Conservation (phyloP, 1,284 basidiomycete genomes). For the Crepidotus sp. region DNA sequence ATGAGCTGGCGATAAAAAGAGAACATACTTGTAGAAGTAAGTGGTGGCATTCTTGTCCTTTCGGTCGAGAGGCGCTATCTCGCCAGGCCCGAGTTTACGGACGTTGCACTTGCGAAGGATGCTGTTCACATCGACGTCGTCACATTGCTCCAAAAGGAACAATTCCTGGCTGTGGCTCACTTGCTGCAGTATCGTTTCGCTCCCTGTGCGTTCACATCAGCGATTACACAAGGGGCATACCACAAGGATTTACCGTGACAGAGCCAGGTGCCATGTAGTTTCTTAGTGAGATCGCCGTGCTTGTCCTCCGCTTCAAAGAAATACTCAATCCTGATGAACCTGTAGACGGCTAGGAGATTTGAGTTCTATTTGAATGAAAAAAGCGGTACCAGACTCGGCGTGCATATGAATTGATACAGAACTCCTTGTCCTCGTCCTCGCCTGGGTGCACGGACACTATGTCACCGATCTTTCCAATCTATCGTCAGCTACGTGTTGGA, state of each 20-base stretch:
- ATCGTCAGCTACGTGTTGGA: neutral
- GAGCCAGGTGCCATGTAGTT: slow-evolving; percentile 13
- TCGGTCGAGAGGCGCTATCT: neutral
- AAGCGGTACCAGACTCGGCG: neutral
- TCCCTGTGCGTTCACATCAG: neutral
- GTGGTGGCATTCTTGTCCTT: neutral
- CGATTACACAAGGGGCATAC: neutral
- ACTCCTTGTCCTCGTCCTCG: slow-evolving; percentile 1
- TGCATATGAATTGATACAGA: slow-evolving; percentile 4
- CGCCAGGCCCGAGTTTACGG: neutral
- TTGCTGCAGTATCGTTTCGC: slow-evolving; percentile 9
- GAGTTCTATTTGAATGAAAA: neutral
- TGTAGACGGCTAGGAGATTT: neutral
- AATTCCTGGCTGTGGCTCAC: slow-evolving; percentile 10
- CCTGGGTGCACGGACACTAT: slow-evolving; percentile 8
- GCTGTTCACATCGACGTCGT: slow-evolving; percentile 4
- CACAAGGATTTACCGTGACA: slow-evolving; percentile 1
- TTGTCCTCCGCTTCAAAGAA: slow-evolving; percentile 3
- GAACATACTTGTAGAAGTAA: slow-evolving; percentile 9
- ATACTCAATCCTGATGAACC: slow-evolving; percentile 13
- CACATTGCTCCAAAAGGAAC: slow-evolving; percentile 9
- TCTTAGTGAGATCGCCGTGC: neutral
- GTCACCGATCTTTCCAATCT: slow-evolving; percentile 2
- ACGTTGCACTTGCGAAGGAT: slow-evolving; percentile 10
- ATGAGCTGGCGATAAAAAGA: neutral